Evolutionary conservation across 345 rosid genomes (phyloP).

Genomic region (Aquilaria malaccensis): DNA sequence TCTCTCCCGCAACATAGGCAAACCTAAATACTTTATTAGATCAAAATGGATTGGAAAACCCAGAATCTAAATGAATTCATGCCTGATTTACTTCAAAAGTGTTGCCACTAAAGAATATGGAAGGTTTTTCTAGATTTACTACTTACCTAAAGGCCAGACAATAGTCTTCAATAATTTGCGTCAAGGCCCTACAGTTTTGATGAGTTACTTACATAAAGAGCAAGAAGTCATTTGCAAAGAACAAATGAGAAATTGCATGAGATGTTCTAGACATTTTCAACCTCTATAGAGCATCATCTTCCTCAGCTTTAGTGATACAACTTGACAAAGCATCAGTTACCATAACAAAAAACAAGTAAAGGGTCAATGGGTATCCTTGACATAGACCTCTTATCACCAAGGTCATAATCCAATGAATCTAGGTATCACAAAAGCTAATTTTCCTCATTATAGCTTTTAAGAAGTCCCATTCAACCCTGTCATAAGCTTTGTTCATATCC

Average conservation of each 20-base stretch:
- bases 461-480: background rate
- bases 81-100: background rate
- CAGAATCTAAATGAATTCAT: background rate
- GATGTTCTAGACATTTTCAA: background rate
- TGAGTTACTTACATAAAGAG: too few relatives aligned
- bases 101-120: background rate
- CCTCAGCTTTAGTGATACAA: background rate
- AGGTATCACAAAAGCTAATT: background rate
- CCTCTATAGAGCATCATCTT: background rate
- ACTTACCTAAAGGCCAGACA: background rate
- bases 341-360: too few relatives aligned
- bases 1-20: background rate
- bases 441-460: background rate
- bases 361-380: background rate
- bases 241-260: background rate
- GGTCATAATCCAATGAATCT: background rate
- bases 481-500: background rate
- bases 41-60: too few relatives aligned
- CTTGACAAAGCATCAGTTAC: background rate
- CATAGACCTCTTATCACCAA: background rate
- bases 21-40: background rate
- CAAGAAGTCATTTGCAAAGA: background rate
- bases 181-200: background rate
- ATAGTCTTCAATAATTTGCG: too few relatives aligned
- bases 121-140: background rate